Evolutionary conservation across 768 basidiomycete species (phyloP).

Genomic region (Mycena chlorophos): DNA sequence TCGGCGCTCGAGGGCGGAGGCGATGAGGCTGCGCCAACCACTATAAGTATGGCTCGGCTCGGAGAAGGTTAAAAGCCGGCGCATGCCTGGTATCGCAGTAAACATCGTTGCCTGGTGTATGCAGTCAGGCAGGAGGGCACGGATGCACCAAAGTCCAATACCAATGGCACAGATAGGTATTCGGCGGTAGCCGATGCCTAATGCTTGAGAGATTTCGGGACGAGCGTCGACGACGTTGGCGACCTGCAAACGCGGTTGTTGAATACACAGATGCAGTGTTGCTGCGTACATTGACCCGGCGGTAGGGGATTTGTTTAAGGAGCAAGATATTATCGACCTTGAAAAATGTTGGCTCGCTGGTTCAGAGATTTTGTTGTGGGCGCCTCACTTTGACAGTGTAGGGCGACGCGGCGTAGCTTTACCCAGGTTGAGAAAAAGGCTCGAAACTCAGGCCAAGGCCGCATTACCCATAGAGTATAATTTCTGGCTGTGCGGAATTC

Average conservation of each 20-base stretch:
- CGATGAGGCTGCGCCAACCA: conserved; percentile 41
- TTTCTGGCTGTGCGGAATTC: too few species aligned
- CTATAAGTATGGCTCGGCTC: not conserved
- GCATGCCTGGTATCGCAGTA: conserved; percentile 55
- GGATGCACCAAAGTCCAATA: not conserved
- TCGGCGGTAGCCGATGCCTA: conserved; percentile 56
- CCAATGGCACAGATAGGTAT: conserved; percentile 63
- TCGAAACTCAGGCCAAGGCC: too few species aligned
- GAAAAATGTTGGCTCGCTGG: too few species aligned
- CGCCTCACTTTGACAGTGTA: too few species aligned
- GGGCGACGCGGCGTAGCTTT: too few species aligned
- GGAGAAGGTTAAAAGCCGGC: too few species aligned
- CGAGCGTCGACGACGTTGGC: conserved; percentile 52
- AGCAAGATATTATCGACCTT: not conserved
- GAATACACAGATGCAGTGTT: not conserved
- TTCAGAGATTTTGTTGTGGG: too few species aligned
- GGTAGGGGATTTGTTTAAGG: conserved; percentile 38
- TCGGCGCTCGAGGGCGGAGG: conserved; percentile 50
- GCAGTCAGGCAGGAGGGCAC: not conserved
- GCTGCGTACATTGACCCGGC: conserved; percentile 45
- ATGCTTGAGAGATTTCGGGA: conserved; percentile 52
- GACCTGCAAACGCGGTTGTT: conserved; percentile 39
- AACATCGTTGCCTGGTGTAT: conserved; percentile 41
- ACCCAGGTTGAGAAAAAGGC: too few species aligned
- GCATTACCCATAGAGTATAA: too few species aligned